phyloP scores from a whole-genome alignment of 2,329 filamentous ascomycete species.

The Fusarium sp. region DNA sequence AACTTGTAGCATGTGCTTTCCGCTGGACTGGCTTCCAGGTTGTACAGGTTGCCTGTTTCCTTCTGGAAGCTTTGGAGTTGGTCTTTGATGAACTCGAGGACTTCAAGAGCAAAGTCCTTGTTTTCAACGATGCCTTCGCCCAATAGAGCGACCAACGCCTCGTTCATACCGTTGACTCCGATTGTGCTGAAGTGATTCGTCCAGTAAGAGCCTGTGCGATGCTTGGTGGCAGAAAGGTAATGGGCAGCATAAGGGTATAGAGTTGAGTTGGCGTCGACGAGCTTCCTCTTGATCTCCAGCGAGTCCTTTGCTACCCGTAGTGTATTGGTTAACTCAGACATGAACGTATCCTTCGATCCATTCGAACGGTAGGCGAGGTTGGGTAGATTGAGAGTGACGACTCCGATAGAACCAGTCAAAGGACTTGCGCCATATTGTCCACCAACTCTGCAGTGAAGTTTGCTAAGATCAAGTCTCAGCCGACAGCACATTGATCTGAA shows the following conservation, averaged over 20 bases:
- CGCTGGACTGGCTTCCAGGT: constrained; percentile 39
- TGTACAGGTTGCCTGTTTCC: constrained; percentile 38
- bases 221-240: constrained; percentile 35
- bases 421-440: constrained; percentile 42
- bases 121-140: constrained; percentile 3
- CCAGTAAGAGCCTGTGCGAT: constrained; percentile 41
- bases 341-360: constrained; percentile 17
- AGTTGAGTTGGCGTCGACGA: constrained; percentile 27
- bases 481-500: constrained; percentile 45
- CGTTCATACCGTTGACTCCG: constrained; percentile 42
- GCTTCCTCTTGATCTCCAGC: constrained; percentile 38
- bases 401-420: constrained; percentile 37
- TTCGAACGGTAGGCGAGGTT: constrained; percentile 39
- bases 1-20: constrained; percentile 45
- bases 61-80: constrained; percentile 36
- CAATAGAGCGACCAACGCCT: constrained; percentile 23
- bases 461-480: constrained; percentile 40
- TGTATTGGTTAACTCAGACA: constrained; percentile 14
- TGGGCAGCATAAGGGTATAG: constrained; percentile 41
- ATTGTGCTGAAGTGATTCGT: constrained; percentile 45
- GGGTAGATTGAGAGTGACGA: constrained; percentile 40
- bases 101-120: constrained; percentile 27
- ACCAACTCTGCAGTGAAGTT: constrained; percentile 41
- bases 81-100: constrained; percentile 39
- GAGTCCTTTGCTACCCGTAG: constrained; percentile 40